phyloP scores from a whole-genome alignment of 331 rosid species.

The Phaseolus coccineus region DNA sequence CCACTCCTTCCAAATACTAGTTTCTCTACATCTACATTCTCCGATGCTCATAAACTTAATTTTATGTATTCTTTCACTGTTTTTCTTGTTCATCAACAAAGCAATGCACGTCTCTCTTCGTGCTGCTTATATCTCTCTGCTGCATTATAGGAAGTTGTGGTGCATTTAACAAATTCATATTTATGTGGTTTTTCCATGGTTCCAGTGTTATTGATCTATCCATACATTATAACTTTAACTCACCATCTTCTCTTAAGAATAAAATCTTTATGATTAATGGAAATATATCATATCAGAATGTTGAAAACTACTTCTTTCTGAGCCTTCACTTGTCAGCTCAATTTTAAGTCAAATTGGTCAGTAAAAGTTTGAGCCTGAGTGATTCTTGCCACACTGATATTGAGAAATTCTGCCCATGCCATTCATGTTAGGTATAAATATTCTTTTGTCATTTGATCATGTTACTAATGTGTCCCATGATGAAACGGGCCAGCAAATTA shows the following conservation, averaged over 20 bases:
- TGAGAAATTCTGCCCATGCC: not conserved
- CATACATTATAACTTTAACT: not conserved
- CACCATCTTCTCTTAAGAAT: not conserved
- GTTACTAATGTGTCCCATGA: not conserved
- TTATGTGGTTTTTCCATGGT: not conserved
- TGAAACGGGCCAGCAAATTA: not conserved
- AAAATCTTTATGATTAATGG: slow-evolving; percentile 14
- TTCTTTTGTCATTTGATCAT: not conserved
- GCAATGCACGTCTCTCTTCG: slow-evolving; percentile 5
- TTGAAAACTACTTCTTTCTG: not conserved
- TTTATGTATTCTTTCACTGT: not conserved
- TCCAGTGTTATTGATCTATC: slow-evolving; percentile 5
- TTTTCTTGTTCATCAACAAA: slow-evolving; percentile 10
- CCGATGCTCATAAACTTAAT: not conserved
- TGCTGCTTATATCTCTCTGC: not conserved
- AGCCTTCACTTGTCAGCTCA: not conserved
- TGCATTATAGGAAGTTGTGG: slow-evolving; percentile 14
- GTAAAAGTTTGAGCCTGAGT: not conserved
- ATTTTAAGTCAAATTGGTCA: not conserved
- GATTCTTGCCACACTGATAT: not conserved
- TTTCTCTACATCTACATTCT: not conserved
- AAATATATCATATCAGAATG: not conserved
- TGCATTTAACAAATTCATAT: not conserved
- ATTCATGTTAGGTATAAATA: not conserved
- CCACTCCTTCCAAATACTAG: not conserved